These are phyloP conservation scores for Botrytis medusae DNA, from an alignment of 2,329 filamentous ascomycete genomes.

Conservation along the genomic window DNA sequence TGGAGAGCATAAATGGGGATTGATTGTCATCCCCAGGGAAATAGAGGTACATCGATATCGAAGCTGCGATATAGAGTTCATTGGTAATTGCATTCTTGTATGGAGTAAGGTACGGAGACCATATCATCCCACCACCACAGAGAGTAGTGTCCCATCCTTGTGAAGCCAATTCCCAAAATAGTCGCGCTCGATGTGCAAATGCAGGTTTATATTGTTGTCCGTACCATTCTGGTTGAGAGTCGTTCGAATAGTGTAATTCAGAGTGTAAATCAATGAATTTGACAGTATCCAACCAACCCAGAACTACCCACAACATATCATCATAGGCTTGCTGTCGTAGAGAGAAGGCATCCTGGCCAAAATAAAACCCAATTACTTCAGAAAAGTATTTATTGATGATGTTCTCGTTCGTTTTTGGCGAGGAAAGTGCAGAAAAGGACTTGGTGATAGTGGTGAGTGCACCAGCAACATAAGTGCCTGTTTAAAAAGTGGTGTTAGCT, in stretches of 20 bases:
- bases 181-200: slow-evolving; percentile 77
- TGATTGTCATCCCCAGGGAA: slow-evolving; percentile 78
- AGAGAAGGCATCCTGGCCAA: slow-evolving; percentile 76
- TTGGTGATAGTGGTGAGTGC: slow-evolving; percentile 69
- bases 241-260: slow-evolving; percentile 55
- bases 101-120: slow-evolving; percentile 76
- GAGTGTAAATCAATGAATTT: slow-evolving; percentile 74
- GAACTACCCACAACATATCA: slow-evolving; percentile 92
- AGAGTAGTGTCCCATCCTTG: slow-evolving; percentile 78
- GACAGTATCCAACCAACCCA: slow-evolving; percentile 83
- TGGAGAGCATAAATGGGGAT: slow-evolving; percentile 57
- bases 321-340: slow-evolving; percentile 82
- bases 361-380: slow-evolving; percentile 76
- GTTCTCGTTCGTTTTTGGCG: slow-evolving; percentile 57
- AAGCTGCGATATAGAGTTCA: slow-evolving; percentile 82
- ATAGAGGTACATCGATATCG: slow-evolving; percentile 83
- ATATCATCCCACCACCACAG: slow-evolving; percentile 86
- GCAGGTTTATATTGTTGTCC: slow-evolving; percentile 71
- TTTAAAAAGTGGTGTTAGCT: slow-evolving; percentile 41
- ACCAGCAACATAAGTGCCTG: slow-evolving; percentile 70
- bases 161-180: slow-evolving; percentile 82
- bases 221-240: slow-evolving; percentile 59
- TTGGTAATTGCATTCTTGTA: slow-evolving; percentile 99
- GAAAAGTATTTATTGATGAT: slow-evolving; percentile 81
- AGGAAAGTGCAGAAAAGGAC: slow-evolving; percentile 50